Evolutionary conservation across 768 basidiomycete species (phyloP), one percentile per base, ranked within the genome.

Genomic region (Collybiopsis luxurians): DNA sequence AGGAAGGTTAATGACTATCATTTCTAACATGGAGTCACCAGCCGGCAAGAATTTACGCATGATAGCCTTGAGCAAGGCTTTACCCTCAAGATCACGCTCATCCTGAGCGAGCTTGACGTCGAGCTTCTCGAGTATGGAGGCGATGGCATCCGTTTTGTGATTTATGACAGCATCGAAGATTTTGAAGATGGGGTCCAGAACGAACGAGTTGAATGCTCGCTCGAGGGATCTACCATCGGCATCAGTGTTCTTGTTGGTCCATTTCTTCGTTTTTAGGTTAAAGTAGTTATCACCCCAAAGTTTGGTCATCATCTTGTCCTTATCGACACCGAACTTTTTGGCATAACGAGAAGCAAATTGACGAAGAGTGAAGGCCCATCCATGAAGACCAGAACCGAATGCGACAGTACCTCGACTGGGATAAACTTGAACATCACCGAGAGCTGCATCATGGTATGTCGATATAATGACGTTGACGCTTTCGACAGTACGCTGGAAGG

Each of bases 21-120:
- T 99, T 84, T 98, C 97, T 77, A 99, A 73, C 65, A 99, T 87
- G 46, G 95, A 89, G 76, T 99, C 97, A 69, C 97, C 97, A 61
- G 97, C 97, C 69, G 97, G 97, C 64, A 98, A 81, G 90, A 98
- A 99, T 78, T 97, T 97, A 76, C 95, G 90, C 97, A 99, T 98
- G 75, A 98, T 74, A 65, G 89, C 87, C 80, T 99, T 99, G 73
- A 99, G 90, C 67, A 99, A 87, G 21, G 84, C 82, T 77, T 99
- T 99, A 70, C 93, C 89, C 73, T 98, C 96, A 61, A 92, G 83
- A 62, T 97, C 97, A 67, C 86, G 87, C 81, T 97, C 96, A 1
- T 95, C 92, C 47, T 77, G 72, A 56, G 84, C 79, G 61, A 99
- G 89, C 73, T 91, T 91, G 72, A 99, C 75, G 13, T 97, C 95